These are phyloP conservation scores for Auricularia cornea DNA, from an alignment of 768 basidiomycete species.

Conservation along the genomic window DNA sequence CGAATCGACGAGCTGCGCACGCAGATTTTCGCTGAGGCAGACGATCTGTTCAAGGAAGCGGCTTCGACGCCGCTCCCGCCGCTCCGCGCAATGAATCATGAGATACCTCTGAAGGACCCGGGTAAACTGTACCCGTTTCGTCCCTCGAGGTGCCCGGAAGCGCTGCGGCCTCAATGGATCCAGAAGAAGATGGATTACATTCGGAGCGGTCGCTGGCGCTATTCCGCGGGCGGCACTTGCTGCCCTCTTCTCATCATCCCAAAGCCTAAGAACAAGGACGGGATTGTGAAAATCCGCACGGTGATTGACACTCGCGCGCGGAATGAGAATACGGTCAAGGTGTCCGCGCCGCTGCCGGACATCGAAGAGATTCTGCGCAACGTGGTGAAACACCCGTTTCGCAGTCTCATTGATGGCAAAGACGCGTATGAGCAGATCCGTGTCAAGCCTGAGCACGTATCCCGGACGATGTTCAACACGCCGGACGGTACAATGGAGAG, in stretches of 20 bases:
- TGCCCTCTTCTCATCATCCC: constrained; percentile 1
- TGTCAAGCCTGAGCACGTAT: constrained; percentile 10
- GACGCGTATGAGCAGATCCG: constrained; percentile 15
- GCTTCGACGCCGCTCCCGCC: constrained; percentile 6
- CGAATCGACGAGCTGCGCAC: constrained; percentile 5
- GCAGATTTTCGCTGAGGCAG: constrained; percentile 3
- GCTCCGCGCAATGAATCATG: constrained; percentile 7
- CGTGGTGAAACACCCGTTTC: background rate
- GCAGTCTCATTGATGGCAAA: constrained; percentile 10
- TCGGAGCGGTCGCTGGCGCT: no score
- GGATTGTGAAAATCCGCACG: background rate
- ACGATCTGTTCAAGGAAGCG: constrained; percentile 6
- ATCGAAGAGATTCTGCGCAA: constrained; percentile 1
- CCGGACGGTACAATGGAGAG: constrained; percentile 13
- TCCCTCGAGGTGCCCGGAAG: constrained; percentile 7
- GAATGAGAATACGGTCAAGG: constrained; percentile 6
- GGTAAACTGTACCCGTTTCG: constrained; percentile 2
- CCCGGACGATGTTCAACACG: constrained; percentile 11
- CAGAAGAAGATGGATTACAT: no score
- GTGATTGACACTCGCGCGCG: constrained; percentile 1
- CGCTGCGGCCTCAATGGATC: background rate
- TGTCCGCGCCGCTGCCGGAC: constrained; percentile 5
- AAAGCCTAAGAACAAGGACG: background rate
- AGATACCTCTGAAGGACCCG: constrained; percentile 9
- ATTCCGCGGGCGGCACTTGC: no score